Evolutionary conservation across 164 flowering plant genomes (phyloP), one percentile per base, ranked within the genome.

Genomic region (Macadamia integrifolia): DNA sequence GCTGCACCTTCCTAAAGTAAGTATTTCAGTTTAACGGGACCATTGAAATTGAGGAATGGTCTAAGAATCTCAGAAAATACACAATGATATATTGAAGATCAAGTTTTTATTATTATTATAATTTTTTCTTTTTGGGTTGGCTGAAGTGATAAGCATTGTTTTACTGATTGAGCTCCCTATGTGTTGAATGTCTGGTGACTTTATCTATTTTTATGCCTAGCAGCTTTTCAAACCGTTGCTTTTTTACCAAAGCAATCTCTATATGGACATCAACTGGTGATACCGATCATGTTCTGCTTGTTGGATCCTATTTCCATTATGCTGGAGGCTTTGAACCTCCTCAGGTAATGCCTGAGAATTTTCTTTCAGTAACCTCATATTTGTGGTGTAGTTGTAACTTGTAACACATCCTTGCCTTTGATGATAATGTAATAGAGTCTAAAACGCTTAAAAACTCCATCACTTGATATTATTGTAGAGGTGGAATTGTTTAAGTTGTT

Each of bases 231-330:
- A 93, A 93, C 67, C 93, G 97, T 28, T 93, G 98, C 79, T 93
- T 93, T 74, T 93, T 75, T 71, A 91, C 97, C n/a, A 93, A 91
- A 79, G 98, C 97, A 66, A 89, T 93, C 77, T 93, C 97, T 6
- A 89, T 93, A 76, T 93, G 98, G 97, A 93, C 98, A 70, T 89
- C 98, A 74, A 91, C 97, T 0, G 84, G 94, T 44, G 98, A 93
- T 77, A 79, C 90, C 59, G 97, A 93, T 73, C 98, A 93, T 79
- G 87, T 70, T 64, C 46, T 87, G 79, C 91, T 93, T 68, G 97
- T 93, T 65, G 98, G 97, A 29, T 76, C 97, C 31, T 93, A 93
- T 67, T 93, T 93, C 74, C 97, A 93, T 69, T 93, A 88, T 80
- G 92, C 97, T 61, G 97, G 98, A 69, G 97, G 97, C 30, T 91